Evolutionary conservation across 1,284 basidiomycete genomes (phyloP).

Genomic region (Tilletia setariae): DNA sequence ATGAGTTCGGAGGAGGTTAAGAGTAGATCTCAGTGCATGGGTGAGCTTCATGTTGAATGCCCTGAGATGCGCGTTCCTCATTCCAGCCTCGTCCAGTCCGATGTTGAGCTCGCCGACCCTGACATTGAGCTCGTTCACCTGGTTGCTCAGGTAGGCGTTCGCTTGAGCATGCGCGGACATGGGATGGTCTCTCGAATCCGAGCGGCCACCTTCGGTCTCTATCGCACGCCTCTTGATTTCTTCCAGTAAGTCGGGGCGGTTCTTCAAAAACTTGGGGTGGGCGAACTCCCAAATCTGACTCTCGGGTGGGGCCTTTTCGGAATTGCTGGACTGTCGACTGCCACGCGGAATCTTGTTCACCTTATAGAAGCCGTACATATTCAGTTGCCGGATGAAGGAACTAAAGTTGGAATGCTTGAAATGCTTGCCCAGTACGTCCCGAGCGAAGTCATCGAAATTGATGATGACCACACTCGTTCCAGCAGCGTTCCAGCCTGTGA

Average conservation of each 20-base stretch:
- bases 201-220: slow-evolving; percentile 19
- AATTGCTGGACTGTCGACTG: slow-evolving; percentile 55
- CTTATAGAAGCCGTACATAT: slow-evolving; percentile 64
- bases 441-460: slow-evolving; percentile 52
- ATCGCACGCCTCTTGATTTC: slow-evolving; percentile 77
- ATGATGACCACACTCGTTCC: slow-evolving; percentile 46
- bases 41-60: neutral
- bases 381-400: slow-evolving; percentile 80
- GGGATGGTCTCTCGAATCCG: neutral
- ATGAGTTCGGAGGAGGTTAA: neutral
- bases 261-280: slow-evolving; percentile 77
- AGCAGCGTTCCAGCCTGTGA: slow-evolving; percentile 33
- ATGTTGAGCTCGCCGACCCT: slow-evolving; percentile 11
- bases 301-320: slow-evolving; percentile 66
- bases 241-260: slow-evolving; percentile 74
- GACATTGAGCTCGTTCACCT: slow-evolving; percentile 11
- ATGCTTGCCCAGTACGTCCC: slow-evolving; percentile 54
- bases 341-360: slow-evolving; percentile 71
- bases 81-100: slow-evolving; percentile 2
- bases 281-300: slow-evolving; percentile 84
- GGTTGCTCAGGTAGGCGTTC: neutral
- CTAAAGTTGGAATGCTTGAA: slow-evolving; percentile 67
- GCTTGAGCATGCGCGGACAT: slow-evolving; percentile 12
- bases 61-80: slow-evolving; percentile 2
- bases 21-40: neutral